phyloP scores from a whole-genome alignment of 352 stramenopile species.

The Pythium aristosporum region DNA sequence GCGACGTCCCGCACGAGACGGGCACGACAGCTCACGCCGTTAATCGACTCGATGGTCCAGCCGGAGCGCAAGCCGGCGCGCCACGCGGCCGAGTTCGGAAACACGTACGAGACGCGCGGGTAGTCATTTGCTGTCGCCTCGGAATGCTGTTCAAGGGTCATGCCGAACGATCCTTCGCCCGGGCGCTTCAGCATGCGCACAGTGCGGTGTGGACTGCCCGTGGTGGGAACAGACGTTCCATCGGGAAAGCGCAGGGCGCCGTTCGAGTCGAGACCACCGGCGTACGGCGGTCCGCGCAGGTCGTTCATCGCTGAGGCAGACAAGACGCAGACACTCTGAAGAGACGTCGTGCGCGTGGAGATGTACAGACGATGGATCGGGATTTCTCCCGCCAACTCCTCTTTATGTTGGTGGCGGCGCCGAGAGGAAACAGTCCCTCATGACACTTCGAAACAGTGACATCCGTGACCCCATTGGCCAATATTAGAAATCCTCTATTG shows the following conservation, averaged over 20 bases:
- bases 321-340: background rate
- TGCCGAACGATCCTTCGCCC: constrained; percentile 63
- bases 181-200: constrained; percentile 35
- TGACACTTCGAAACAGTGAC: constrained; percentile 5
- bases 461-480: constrained; percentile 7
- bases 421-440: background rate
- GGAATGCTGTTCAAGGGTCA: constrained; percentile 50
- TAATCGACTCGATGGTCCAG: constrained; percentile 20
- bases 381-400: background rate
- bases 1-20: constrained; percentile 14
- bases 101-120: constrained; percentile 57
- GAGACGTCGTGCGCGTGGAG: background rate
- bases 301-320: constrained; percentile 2
- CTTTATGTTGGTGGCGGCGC: background rate
- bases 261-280: background rate
- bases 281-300: background rate
- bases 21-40: constrained; percentile 2
- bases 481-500: background rate
- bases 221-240: background rate
- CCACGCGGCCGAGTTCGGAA: constrained; percentile 49
- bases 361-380: background rate
- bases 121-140: constrained; percentile 26
- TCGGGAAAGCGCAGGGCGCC: background rate
- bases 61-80: constrained; percentile 40
- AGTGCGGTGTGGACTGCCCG: background rate